Base-by-base conservation (phyloP, 345 rosid species). In the Stellera chamaejasme region DNA sequence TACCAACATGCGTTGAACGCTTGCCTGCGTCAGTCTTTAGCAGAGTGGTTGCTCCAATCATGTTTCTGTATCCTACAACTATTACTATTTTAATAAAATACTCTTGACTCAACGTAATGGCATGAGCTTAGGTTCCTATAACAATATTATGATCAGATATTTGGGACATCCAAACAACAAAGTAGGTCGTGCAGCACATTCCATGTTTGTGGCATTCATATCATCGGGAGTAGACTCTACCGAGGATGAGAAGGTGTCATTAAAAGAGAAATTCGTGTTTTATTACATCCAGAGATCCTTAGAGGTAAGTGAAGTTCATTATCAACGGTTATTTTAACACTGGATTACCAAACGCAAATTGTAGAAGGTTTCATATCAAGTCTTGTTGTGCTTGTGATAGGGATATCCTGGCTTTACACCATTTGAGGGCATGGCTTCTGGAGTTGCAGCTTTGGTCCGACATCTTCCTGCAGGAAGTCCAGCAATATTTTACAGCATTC, bases 391-490 rank as follows among this genome's bases (percentile, higher is more conserved):
- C 49, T 73, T 57, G 11, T 52, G 61, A 66, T 66, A 93, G 99
- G 83, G 72, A 50, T 89, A 79, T 77, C 99, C 94, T 36, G 82
- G 67, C 64, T 59, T 70, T 62, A 89, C 99, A 43, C 90, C 99
- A 32, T 93, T 93, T 70, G 93, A 93, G 69, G 97, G 97, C 48
- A 76, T 93, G 86, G 99, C 99, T 73, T 79, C 91, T 15, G 99
- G 97, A 48, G 83, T 89, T 59, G 94, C 74, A 54, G 80, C 97
- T 62, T 66, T 89, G 79, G 82, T 80, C 64, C 77, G 84, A 58
- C 74, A 89, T 75, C 90, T 92, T 75, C 96, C 94, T 60, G 94
- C 96, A 12, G 94, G 98, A 63, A 84, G 96, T 75, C 96, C 99
- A 14, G 87, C 97, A 59, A 74, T 63, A 60, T 84, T 81, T 72